Evolutionary conservation across 164 flowering plant species (phyloP), one percentile per base, ranked within the genome.

Genomic region (Amborella trichopoda): DNA sequence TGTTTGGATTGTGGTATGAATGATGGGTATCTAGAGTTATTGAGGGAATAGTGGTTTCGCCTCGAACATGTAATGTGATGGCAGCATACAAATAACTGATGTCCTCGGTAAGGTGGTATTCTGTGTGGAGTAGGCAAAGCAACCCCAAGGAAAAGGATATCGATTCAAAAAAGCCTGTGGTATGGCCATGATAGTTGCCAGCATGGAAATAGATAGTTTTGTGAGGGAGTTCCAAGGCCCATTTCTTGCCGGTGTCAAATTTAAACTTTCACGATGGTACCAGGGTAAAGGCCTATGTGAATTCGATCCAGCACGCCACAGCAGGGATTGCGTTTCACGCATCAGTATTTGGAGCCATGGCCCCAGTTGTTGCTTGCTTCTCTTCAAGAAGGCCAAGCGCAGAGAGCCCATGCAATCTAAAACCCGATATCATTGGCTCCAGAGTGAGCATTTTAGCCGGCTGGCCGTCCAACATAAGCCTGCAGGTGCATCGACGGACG

Each of bases 141-240:
- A n/a, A n/a, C n/a, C n/a, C n/a, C n/a, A n/a, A n/a, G n/a, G n/a
- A n/a, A n/a, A n/a, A n/a, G n/a, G n/a, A n/a, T n/a, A n/a, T n/a
- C n/a, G n/a, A n/a, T n/a, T n/a, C n/a, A n/a, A n/a, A n/a, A 28
- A 12, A 3, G 55, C 55, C 2, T 38, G 55, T 14, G 55, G 55
- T 14, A 47, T 28, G n/a, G 55, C 46, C 22, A n/a, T 52, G 13
- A 22, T 52, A 3, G 26, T 3, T 17, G 10, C 40, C 38, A 39
- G 28, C 26, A 10, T 3, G 10, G 14, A 19, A 6, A 17, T 26
- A 2, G 3, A 1, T 2, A 39, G 47, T 38, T 34, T 27, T 4
- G 38, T 26, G 2, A n/a, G 22, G 27, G 3, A 6, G 5, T 3
- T 21, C 19, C 4, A 1, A 12, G 1, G 39, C 47, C 10, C 27